Conservation (phyloP, 345 rosid genomes). For the Corchorus olitorius region DNA sequence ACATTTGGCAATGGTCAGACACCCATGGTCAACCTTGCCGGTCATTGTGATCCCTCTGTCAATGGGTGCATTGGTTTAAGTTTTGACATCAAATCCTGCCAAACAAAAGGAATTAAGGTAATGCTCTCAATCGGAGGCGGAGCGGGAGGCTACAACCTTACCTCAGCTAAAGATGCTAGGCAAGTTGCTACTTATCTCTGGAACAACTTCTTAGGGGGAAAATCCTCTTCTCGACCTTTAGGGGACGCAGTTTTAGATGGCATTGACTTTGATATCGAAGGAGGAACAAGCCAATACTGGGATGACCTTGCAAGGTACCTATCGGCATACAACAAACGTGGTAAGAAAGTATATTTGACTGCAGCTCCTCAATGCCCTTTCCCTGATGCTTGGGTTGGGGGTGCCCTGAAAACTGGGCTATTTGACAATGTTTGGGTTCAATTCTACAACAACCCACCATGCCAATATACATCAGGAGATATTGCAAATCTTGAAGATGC, state of each 20-base stretch:
- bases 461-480: conserved; percentile 23
- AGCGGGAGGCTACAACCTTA: no score
- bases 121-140: no score
- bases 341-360: conserved; percentile 31
- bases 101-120: no score
- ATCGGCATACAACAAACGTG: conserved; percentile 24
- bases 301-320: conserved; percentile 33
- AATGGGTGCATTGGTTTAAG: no score
- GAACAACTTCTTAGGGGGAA: no score
- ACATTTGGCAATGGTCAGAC: no score
- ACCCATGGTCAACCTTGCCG: no score
- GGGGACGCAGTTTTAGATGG: conserved; percentile 29
- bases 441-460: conserved; percentile 38
- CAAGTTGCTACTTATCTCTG: no score
- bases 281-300: conserved; percentile 29
- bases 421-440: conserved; percentile 36
- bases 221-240: conserved; percentile 16
- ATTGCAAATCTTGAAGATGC: conserved; percentile 18
- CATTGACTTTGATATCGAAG: conserved; percentile 36
- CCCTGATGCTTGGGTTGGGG: conserved; percentile 29
- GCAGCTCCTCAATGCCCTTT: conserved; percentile 36
- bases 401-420: conserved; percentile 30
- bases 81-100: no score
- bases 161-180: no score
- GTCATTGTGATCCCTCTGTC: no score